Evolutionary conservation across 2,329 filamentous ascomycete species (phyloP).

Genomic region (Xylariaceae sp.): DNA sequence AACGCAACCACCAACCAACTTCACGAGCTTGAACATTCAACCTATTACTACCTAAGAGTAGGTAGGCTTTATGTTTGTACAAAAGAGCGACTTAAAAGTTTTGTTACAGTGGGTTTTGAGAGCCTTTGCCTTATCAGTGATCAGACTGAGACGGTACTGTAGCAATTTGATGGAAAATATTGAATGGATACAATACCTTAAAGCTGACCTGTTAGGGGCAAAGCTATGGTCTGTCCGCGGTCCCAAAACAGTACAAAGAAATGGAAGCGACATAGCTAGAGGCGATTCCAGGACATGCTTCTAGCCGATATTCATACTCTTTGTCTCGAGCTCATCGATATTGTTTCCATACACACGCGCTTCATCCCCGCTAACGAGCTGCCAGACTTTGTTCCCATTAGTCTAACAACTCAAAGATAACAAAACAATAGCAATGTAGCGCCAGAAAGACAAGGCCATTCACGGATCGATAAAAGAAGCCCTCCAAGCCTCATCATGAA

Average conservation of each 20-base stretch:
- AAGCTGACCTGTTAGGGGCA: neutral
- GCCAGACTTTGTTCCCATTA: neutral
- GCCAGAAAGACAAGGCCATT: neutral
- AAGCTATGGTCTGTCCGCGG: neutral
- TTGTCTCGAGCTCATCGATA: neutral
- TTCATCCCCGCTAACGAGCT: neutral
- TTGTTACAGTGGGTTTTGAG: too few species aligned
- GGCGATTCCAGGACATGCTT: neutral
- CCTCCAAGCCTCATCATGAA: neutral
- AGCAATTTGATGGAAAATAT: neutral
- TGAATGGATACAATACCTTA: neutral
- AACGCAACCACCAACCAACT: too few species aligned
- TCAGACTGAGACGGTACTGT: too few species aligned
- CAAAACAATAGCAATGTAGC: neutral
- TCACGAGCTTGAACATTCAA: too few species aligned
- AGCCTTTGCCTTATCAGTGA: too few species aligned
- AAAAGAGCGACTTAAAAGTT: too few species aligned
- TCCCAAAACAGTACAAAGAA: constrained; percentile 5
- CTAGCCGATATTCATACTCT: neutral
- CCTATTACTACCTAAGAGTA: too few species aligned
- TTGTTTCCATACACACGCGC: neutral
- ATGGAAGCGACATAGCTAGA: neutral
- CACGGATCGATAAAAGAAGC: neutral
- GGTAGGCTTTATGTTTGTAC: too few species aligned
- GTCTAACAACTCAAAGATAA: neutral